Evolutionary conservation across 192 early-diverging fungal genomes (phyloP).

Genomic region (Fimicolochytrium jonesii): DNA sequence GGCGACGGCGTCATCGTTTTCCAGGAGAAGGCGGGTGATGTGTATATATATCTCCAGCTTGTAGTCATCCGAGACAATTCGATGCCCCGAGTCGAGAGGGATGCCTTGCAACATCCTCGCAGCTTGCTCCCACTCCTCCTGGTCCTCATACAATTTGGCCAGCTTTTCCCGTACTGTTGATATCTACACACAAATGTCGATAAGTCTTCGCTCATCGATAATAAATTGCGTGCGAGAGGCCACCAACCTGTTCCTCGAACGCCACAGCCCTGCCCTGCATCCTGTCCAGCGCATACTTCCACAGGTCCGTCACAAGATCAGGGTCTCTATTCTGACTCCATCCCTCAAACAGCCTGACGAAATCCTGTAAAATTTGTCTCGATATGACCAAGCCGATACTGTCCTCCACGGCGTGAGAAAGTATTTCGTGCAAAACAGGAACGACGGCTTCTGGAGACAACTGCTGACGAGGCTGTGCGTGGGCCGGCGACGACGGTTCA

Average conservation of each 20-base stretch:
- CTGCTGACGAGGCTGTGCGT: not conserved
- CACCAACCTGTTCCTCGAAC: constrained; percentile 78
- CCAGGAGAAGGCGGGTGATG: constrained; percentile 79
- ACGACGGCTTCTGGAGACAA: not conserved
- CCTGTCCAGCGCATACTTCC: constrained; percentile 63
- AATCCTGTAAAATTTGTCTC: constrained; percentile 68
- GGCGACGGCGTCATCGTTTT: constrained; percentile 73
- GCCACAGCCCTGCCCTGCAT: constrained; percentile 72
- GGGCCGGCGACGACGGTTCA: not conserved
- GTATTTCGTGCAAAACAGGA: constrained; percentile 23
- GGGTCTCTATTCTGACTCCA: constrained; percentile 30
- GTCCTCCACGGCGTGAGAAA: constrained; percentile 45
- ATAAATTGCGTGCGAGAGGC: not conserved
- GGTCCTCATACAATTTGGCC: constrained; percentile 64
- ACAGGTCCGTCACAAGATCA: constrained; percentile 45
- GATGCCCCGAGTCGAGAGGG: constrained; percentile 85
- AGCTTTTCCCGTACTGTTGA: constrained; percentile 71
- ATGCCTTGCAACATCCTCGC: constrained; percentile 83
- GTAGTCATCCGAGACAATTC: constrained; percentile 54
- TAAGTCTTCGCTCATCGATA: not conserved
- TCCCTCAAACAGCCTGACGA: constrained; percentile 56
- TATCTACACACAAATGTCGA: constrained; percentile 36
- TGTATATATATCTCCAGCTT: constrained; percentile 79
- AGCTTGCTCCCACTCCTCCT: constrained; percentile 80
- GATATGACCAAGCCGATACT: constrained; percentile 67